Percentiles rank a stretch among this genome's conserved stretches.
These are phyloP conservation scores for Cryptococcus sp. DNA, from an alignment of 1,284 basidiomycete genomes.

Conservation along the genomic window DNA sequence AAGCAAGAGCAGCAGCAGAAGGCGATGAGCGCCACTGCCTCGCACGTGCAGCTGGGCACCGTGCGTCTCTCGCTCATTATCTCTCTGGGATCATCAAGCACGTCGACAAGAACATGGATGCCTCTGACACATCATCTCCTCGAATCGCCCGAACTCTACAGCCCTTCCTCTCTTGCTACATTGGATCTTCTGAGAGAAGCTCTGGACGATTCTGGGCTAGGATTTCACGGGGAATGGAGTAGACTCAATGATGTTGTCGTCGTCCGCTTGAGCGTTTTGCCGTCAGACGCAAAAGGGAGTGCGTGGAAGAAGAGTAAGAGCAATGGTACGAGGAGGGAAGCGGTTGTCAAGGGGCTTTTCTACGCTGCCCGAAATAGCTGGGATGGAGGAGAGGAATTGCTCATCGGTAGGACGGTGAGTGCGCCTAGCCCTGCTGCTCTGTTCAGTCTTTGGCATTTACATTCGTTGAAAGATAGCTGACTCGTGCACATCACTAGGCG, in stretches of 20 bases:
- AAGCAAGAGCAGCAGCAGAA: too few relatives aligned
- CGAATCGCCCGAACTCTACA: slow-evolving; percentile 5
- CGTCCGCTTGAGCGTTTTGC: slow-evolving; percentile 14
- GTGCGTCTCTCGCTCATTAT: slow-evolving; percentile 1
- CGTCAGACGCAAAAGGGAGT: slow-evolving; percentile 14
- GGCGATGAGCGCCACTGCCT: too few relatives aligned
- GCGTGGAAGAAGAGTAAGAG: slow-evolving; percentile 9
- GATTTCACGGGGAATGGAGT: slow-evolving; percentile 15
- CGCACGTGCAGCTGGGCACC: slow-evolving; percentile 11
- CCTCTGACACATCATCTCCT: slow-evolving; percentile 4
- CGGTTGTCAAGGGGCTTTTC: slow-evolving; percentile 9
- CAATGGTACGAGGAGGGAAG: slow-evolving; percentile 8
- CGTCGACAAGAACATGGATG: slow-evolving; percentile 4
- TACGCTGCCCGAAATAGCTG: neutral
- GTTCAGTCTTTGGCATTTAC: neutral
- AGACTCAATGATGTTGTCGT: neutral
- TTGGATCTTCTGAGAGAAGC: slow-evolving; percentile 5
- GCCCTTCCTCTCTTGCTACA: neutral
- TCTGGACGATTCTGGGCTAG: slow-evolving; percentile 12
- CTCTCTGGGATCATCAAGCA: slow-evolving; percentile 2
- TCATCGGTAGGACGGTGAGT: slow-evolving; percentile 15
- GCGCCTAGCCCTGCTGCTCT: neutral
- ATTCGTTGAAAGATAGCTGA: neutral
- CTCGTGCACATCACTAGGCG: slow-evolving; percentile 6
- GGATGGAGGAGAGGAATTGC: slow-evolving; percentile 1